Conservation (phyloP, 441 rosid genomes). For the Pelargonium australe region DNA sequence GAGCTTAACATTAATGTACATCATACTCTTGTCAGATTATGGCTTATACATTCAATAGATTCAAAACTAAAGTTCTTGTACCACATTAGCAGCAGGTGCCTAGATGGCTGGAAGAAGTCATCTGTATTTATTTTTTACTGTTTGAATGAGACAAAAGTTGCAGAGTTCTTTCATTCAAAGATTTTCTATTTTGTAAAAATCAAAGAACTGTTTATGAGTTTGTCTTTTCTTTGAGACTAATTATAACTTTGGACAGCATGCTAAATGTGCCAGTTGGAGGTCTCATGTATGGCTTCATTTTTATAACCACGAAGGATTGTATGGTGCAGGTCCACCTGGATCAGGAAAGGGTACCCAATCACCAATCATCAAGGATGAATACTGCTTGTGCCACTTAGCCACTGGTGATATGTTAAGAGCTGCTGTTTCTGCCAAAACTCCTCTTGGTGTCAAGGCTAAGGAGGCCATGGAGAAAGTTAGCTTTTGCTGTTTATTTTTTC, state of each 20-base stretch:
- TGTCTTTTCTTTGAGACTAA: not conserved
- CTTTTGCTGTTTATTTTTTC: not conserved
- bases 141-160: not conserved
- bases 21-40: not conserved
- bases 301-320: slow-evolving; percentile 7
- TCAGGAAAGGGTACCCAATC: slow-evolving; percentile 71
- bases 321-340: slow-evolving; percentile 55
- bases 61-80: not conserved
- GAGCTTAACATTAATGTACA: too few species aligned
- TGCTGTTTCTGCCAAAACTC: slow-evolving; percentile 56
- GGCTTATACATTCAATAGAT: not conserved
- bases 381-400: slow-evolving; percentile 63
- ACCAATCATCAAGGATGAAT: slow-evolving; percentile 54
- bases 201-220: not conserved
- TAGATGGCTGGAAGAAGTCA: not conserved
- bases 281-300: not conserved
- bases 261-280: not conserved
- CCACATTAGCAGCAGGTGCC: too few species aligned
- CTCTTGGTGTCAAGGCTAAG: slow-evolving; percentile 62
- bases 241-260: not conserved
- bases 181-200: not conserved
- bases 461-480: slow-evolving; percentile 59
- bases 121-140: not conserved
- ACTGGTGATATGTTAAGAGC: slow-evolving; percentile 71
- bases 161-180: too few species aligned